Conservation (phyloP, 148 eudicot species). For the Persicaria tinctoria region DNA sequence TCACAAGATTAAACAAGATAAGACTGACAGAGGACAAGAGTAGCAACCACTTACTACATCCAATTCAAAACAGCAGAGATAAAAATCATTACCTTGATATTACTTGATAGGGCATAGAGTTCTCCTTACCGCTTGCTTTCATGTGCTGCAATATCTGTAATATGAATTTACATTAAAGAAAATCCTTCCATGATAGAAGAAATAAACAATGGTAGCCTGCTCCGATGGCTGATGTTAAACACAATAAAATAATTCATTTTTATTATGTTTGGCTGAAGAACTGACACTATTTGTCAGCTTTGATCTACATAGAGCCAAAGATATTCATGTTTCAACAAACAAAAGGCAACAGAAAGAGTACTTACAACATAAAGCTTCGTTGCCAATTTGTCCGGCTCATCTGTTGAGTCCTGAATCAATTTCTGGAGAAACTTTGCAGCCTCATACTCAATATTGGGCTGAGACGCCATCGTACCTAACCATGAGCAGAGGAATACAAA, state of each 20-base stretch:
- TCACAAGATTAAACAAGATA: background rate
- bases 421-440: conserved; percentile 95
- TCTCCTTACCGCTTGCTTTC: conserved; percentile 92
- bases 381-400: conserved; percentile 93
- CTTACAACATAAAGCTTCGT: conserved; percentile 86
- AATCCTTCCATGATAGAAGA: background rate
- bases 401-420: conserved; percentile 92
- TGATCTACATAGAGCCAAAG: background rate
- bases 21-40: background rate
- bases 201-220: background rate
- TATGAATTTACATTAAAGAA: background rate
- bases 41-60: background rate
- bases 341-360: conserved; percentile 7
- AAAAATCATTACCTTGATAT: conserved; percentile 60
- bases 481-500: background rate
- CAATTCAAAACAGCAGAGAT: background rate
- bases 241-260: background rate
- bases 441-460: conserved; percentile 81
- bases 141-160: conserved; percentile 85
- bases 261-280: background rate
- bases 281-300: background rate
- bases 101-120: conserved; percentile 92
- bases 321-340: background rate
- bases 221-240: background rate
- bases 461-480: conserved; percentile 44